phyloP scores from a whole-genome alignment of 2,329 filamentous ascomycete genomes.

The Chaetothyriales sp. region DNA sequence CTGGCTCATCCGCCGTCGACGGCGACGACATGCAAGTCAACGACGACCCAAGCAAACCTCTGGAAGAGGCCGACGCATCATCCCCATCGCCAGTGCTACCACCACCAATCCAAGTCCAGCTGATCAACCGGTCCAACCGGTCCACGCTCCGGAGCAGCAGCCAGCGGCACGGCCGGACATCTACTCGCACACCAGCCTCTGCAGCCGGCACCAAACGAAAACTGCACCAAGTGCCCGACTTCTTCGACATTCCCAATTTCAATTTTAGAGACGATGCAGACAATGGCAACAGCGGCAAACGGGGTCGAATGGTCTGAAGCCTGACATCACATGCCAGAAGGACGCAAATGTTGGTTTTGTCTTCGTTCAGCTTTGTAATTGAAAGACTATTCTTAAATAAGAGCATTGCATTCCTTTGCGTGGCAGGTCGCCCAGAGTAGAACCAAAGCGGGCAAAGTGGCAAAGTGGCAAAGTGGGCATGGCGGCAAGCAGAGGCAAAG shows the following conservation, averaged over 20 bases:
- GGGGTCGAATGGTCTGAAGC: constrained; percentile 28
- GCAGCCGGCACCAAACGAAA: constrained; percentile 35
- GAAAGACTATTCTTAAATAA: background rate
- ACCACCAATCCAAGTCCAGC: constrained; percentile 29
- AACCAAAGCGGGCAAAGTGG: too few relatives aligned
- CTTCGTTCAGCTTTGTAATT: background rate
- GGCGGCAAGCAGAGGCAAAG: too few relatives aligned
- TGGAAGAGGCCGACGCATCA: constrained; percentile 16
- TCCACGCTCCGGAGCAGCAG: constrained; percentile 28
- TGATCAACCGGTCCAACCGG: constrained; percentile 29
- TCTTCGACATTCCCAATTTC: constrained; percentile 36
- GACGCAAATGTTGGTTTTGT: background rate
- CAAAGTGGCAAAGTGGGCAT: too few relatives aligned
- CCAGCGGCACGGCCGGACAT: constrained; percentile 25
- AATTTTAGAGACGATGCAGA: constrained; percentile 27
- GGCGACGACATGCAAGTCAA: constrained; percentile 30
- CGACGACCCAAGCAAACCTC: constrained; percentile 20
- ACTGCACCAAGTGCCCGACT: constrained; percentile 29
- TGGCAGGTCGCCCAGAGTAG: background rate
- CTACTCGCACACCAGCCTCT: constrained; percentile 27
- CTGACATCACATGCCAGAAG: background rate
- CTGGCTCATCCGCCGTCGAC: background rate
- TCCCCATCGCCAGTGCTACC: constrained; percentile 17
- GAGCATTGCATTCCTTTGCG: background rate
- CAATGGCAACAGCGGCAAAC: constrained; percentile 30